These are phyloP conservation scores for Pythium biforme DNA, from an alignment of 352 stramenopile genomes.

Conservation along the genomic window DNA sequence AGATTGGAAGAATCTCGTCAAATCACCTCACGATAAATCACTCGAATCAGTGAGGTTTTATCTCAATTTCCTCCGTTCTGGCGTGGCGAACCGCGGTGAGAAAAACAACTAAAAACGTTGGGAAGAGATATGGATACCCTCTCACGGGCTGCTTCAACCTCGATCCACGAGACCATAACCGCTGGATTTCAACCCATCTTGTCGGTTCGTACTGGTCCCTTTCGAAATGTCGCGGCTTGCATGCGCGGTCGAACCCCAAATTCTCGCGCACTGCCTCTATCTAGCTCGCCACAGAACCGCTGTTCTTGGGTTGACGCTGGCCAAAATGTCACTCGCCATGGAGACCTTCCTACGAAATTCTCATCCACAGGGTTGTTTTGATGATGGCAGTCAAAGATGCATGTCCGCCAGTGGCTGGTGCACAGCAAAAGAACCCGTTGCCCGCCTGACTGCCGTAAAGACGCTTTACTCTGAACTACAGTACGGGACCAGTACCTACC, in stretches of 20 bases:
- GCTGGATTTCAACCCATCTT: neutral
- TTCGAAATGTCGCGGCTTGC: neutral
- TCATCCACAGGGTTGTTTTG: neutral
- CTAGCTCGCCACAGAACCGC: neutral
- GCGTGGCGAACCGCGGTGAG: neutral
- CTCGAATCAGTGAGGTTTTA: neutral
- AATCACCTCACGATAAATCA: neutral
- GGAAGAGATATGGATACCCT: neutral
- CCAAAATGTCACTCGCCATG: neutral
- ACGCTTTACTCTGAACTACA: constrained; percentile 12
- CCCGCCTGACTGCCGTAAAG: neutral
- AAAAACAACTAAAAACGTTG: constrained; percentile 1
- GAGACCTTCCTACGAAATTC: too few species aligned
- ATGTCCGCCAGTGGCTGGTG: neutral
- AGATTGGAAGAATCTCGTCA: neutral
- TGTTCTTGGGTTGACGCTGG: neutral
- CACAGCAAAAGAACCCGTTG: neutral
- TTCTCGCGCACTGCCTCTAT: constrained; percentile 5
- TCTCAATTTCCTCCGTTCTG: neutral
- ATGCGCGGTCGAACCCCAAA: neutral
- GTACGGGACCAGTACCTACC: constrained; percentile 10
- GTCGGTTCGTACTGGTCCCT: neutral
- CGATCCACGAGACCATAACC: neutral
- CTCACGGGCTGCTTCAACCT: neutral
- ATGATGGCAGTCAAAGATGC: neutral